These are phyloP conservation scores for Lasiosphaeria miniovina DNA, from an alignment of 495 filamentous ascomycete genomes.

Conservation along the genomic window DNA sequence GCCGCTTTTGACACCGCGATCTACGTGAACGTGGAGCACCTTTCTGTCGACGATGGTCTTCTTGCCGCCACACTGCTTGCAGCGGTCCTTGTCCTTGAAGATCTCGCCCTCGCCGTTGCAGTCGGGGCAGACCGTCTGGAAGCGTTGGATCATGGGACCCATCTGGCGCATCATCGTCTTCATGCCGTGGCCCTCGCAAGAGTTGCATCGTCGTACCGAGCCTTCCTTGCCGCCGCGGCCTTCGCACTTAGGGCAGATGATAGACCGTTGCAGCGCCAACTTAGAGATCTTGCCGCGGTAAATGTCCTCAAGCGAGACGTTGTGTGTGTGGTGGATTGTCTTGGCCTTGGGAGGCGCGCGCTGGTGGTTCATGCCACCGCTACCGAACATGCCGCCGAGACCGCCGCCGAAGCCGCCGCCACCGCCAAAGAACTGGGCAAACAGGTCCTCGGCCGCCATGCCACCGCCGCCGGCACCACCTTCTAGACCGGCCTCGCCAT, in stretches of 20 bases:
- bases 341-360: conserved; percentile 89
- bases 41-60: conserved; percentile 97
- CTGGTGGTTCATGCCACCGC: conserved; percentile 63
- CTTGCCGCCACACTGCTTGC: conserved; percentile 92
- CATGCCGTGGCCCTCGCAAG: conserved; percentile 92
- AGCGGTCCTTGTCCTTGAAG: conserved; percentile 92
- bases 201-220: conserved; percentile 83
- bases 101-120: conserved; percentile 96
- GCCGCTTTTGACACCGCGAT: conserved; percentile 87
- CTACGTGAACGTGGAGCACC: conserved; percentile 96
- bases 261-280: conserved; percentile 92
- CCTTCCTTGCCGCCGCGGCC: conserved; percentile 97
- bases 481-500: conserved; percentile 94
- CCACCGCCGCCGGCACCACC: conserved; percentile 73
- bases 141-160: conserved; percentile 99
- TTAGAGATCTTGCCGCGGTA: conserved; percentile 98
- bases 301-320: conserved; percentile 95
- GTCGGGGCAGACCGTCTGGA: conserved; percentile 98
- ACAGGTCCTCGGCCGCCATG: conserved; percentile 95
- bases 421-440: conserved; percentile 96
- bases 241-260: conserved; percentile 93
- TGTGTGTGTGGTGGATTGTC: conserved; percentile 96
- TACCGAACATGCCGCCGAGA: conserved; percentile 79
- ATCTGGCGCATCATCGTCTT: conserved; percentile 99
- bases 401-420: conserved; percentile 74